Conservation (phyloP, 1,284 basidiomycete genomes). For the Veloporphyrellus conicus region DNA sequence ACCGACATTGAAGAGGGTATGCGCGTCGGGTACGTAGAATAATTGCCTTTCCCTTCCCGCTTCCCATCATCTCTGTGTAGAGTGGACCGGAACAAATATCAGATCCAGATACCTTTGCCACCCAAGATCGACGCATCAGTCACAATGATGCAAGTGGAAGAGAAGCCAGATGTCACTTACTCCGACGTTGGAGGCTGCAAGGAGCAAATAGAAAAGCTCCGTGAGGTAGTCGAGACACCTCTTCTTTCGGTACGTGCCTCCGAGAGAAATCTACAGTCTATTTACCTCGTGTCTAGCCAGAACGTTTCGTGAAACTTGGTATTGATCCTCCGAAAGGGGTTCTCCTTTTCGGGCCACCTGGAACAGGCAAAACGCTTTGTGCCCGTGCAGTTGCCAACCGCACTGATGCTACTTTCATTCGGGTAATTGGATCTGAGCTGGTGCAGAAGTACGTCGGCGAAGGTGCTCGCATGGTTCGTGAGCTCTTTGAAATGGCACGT, state of each 20-base stretch:
- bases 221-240: conserved; percentile 99
- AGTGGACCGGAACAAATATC: conserved; percentile 93
- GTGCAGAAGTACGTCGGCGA: conserved; percentile 99
- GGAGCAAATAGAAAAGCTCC: conserved; percentile 98
- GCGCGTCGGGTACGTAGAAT: conserved; percentile 86
- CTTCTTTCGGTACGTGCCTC: conserved; percentile 73
- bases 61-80: conserved; percentile 36
- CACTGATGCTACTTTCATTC: conserved; percentile 98
- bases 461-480: conserved; percentile 97
- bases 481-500: conserved; percentile 98
- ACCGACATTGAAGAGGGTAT: conserved; percentile 99
- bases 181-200: conserved; percentile 98
- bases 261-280: background rate
- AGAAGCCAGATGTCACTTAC: conserved; percentile 98
- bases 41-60: background rate
- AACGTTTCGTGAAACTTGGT: conserved; percentile 95
- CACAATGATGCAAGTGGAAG: conserved; percentile 99
- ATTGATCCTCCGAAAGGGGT: conserved; percentile 99
- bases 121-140: conserved; percentile 99
- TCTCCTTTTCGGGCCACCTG: conserved; percentile 92
- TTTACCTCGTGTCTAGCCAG: conserved; percentile 62
- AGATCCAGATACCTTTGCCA: conserved; percentile 99
- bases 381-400: conserved; percentile 98
- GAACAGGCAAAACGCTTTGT: conserved; percentile 98
- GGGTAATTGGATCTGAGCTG: conserved; percentile 97